phyloP scores from a whole-genome alignment of 192 early-diverging fungal genomes.

The Backusella circina region DNA sequence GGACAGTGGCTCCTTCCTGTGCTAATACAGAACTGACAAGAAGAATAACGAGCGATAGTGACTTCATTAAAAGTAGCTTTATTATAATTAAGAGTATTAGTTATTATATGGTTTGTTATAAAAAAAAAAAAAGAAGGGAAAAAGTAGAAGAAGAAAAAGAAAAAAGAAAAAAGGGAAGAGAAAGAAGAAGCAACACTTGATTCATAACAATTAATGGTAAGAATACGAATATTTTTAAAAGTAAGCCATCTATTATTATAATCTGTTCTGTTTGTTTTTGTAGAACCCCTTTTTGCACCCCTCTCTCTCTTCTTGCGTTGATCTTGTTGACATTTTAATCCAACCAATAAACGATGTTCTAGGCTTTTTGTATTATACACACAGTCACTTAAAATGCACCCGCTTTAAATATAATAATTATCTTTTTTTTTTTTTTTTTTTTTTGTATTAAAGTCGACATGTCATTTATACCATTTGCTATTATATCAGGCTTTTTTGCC shows the following conservation, averaged over 20 bases:
- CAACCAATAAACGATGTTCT: background rate
- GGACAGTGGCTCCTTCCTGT: conserved; percentile 23
- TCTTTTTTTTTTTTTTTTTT: background rate
- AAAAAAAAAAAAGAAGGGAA: no score
- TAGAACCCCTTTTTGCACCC: background rate
- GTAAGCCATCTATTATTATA: background rate
- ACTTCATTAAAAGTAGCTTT: background rate
- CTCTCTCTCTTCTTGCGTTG: background rate
- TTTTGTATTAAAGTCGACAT: background rate
- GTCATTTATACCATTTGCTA: conserved; percentile 43
- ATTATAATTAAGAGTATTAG: no score
- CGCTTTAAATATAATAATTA: no score
- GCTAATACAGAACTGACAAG: conserved; percentile 10
- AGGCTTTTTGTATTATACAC: background rate
- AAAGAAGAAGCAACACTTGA: background rate
- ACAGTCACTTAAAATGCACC: background rate
- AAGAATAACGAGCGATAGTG: background rate
- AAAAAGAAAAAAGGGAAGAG: background rate
- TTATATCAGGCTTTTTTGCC: conserved; percentile 70
- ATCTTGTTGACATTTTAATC: conserved; percentile 1
- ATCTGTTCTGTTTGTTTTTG: background rate
- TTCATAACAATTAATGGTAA: background rate
- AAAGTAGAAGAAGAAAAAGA: no score
- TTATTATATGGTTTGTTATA: no score
- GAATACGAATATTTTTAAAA: background rate